Evolutionary conservation across 2,329 filamentous ascomycete genomes (phyloP).

Genomic region (Cercospora citrullina): DNA sequence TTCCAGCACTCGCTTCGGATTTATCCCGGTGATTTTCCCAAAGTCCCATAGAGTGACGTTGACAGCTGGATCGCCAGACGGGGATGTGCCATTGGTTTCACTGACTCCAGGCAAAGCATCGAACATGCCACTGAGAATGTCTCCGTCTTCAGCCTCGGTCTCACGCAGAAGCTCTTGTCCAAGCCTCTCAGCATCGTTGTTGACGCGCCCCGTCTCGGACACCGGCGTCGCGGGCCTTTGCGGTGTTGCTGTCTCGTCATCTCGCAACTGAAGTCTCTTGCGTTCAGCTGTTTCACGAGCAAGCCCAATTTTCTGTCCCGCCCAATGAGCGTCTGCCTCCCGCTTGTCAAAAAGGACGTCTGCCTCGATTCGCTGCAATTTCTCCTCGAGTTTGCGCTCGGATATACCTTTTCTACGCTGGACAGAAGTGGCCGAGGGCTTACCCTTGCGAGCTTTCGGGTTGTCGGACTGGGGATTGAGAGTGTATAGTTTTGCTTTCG

Average conservation of each 20-base stretch:
- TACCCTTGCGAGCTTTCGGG: slow-evolving; percentile 55
- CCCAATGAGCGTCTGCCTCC: slow-evolving; percentile 51
- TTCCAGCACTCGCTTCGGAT: slow-evolving; percentile 73
- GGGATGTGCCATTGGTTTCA: slow-evolving; percentile 39
- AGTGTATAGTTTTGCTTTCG: slow-evolving; percentile 59
- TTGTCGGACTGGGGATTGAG: slow-evolving; percentile 48
- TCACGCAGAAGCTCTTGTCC: slow-evolving; percentile 35
- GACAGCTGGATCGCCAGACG: slow-evolving; percentile 20
- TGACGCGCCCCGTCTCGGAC: slow-evolving; percentile 46
- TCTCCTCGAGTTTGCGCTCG: slow-evolving; percentile 67
- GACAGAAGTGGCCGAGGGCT: slow-evolving; percentile 44
- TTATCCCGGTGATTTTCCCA: slow-evolving; percentile 76
- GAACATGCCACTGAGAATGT: slow-evolving; percentile 60
- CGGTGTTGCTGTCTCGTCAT: slow-evolving; percentile 17
- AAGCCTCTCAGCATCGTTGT: slow-evolving; percentile 49
- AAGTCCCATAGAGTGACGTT: slow-evolving; percentile 74
- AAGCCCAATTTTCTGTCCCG: slow-evolving; percentile 45
- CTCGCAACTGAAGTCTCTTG: slow-evolving; percentile 32
- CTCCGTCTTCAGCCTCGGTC: slow-evolving; percentile 57
- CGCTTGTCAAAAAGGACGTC: slow-evolving; percentile 54
- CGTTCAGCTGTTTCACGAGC: slow-evolving; percentile 43
- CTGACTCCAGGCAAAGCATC: slow-evolving; percentile 40
- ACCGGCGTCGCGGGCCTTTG: not conserved
- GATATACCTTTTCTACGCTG: slow-evolving; percentile 45
- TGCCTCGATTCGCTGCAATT: slow-evolving; percentile 73